Conservation (phyloP, 208 protist species). For the Tritrichomonas foetus region DNA sequence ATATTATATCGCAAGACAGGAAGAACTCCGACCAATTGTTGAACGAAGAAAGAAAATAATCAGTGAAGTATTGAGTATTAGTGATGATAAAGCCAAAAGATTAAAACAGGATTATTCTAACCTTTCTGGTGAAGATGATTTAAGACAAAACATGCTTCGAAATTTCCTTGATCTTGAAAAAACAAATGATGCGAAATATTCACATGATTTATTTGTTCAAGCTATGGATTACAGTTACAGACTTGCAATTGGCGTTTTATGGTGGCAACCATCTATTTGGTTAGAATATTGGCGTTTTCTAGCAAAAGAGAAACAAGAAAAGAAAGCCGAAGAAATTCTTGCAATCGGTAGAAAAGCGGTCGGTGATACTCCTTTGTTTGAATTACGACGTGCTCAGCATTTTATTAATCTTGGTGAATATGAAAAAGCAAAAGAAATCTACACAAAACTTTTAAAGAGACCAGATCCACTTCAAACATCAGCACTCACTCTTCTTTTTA, state of each 20-base stretch:
- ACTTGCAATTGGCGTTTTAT: neutral
- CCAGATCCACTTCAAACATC: neutral
- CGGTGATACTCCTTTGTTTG: neutral
- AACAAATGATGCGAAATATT: neutral
- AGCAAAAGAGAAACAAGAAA: no score
- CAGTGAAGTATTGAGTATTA: neutral
- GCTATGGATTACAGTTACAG: neutral
- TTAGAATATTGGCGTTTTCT: constrained; percentile 15
- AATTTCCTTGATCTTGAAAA: neutral
- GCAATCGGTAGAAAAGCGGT: neutral
- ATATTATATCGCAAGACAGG: no score
- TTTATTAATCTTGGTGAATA: neutral
- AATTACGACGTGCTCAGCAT: neutral
- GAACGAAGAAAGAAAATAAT: neutral
- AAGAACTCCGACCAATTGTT: neutral
- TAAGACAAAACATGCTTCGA: neutral
- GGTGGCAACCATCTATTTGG: neutral
- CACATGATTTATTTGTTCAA: neutral
- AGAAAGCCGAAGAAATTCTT: neutral
- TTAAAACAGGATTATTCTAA: no score
- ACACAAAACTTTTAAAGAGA: neutral
- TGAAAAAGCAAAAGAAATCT: neutral
- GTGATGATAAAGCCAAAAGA: no score
- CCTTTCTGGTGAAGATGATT: neutral
- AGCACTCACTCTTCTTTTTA: neutral